Conservation (phyloP, 805 yeast species). For the Lipomyces lipofer region DNA sequence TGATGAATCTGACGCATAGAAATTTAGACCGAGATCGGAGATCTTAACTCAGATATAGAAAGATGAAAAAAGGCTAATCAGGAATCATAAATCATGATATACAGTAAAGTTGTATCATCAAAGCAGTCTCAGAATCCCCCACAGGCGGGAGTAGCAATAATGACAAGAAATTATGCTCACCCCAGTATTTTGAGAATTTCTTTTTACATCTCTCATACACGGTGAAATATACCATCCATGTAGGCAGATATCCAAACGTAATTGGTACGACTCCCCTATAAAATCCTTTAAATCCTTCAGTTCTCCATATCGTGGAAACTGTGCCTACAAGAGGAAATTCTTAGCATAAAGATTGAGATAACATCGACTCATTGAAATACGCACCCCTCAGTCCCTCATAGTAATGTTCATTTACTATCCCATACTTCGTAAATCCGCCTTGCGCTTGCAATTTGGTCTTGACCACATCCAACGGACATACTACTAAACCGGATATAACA, state of each 20-base stretch:
- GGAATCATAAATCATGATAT: no score
- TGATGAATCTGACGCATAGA: no score
- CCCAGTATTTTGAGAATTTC: conserved; percentile 45
- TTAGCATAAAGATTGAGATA: neutral
- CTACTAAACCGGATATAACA: conserved; percentile 80
- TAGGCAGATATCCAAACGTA: conserved; percentile 89
- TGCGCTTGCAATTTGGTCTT: conserved; percentile 94
- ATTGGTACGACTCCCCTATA: conserved; percentile 94
- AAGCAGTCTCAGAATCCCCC: no score
- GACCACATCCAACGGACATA: conserved; percentile 94
- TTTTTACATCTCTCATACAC: conserved; percentile 79
- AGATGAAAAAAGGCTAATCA: conserved; percentile 6
- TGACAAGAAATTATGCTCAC: no score
- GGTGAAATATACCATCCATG: conserved; percentile 95
- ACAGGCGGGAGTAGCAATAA: no score
- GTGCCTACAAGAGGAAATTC: conserved; percentile 47
- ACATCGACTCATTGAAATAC: neutral
- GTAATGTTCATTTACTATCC: conserved; percentile 17
- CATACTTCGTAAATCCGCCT: conserved; percentile 49
- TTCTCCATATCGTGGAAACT: conserved; percentile 60
- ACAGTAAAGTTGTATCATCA: no score
- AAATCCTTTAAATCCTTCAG: conserved; percentile 81
- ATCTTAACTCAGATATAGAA: conserved; percentile 5
- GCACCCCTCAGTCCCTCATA: conserved; percentile 27
- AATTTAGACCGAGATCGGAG: no score